Evolutionary conservation across 2,329 filamentous ascomycete species (phyloP).

Genomic region (Lachnellula cervina): DNA sequence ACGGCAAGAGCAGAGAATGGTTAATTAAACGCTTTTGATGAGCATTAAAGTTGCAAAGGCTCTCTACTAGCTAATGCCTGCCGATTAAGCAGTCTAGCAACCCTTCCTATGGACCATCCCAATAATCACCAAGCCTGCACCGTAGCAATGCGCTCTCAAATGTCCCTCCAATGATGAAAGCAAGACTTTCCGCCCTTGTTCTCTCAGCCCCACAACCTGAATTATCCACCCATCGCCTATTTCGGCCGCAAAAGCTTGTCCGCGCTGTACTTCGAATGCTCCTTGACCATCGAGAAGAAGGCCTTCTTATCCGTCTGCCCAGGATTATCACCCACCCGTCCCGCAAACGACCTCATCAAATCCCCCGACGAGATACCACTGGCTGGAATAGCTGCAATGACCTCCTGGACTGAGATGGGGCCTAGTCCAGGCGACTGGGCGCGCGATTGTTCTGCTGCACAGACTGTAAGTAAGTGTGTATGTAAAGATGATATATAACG

Average conservation of each 20-base stretch:
- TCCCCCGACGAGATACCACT: slow-evolving; percentile 50
- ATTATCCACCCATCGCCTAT: slow-evolving; percentile 3
- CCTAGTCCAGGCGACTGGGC: slow-evolving; percentile 15
- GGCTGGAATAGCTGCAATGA: slow-evolving; percentile 48
- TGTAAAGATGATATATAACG: slow-evolving; percentile 6
- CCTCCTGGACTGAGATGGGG: slow-evolving; percentile 47
- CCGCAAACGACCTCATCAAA: slow-evolving; percentile 50
- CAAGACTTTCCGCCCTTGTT: too few species aligned
- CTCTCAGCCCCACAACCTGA: background rate
- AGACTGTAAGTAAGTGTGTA: slow-evolving; percentile 10
- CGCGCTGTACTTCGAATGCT: slow-evolving; percentile 46
- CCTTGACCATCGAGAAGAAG: slow-evolving; percentile 57
- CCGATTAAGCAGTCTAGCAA: too few species aligned
- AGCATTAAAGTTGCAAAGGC: too few species aligned
- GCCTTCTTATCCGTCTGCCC: slow-evolving; percentile 48
- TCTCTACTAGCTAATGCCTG: too few species aligned
- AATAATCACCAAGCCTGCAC: too few species aligned
- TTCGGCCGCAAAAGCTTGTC: slow-evolving; percentile 47
- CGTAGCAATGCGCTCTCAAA: too few species aligned
- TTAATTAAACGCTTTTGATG: too few species aligned
- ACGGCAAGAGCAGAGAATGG: too few species aligned
- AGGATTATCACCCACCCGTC: slow-evolving; percentile 46
- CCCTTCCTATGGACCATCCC: too few species aligned
- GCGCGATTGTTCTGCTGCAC: slow-evolving; percentile 1
- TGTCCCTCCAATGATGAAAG: too few species aligned